phyloP scores from a whole-genome alignment of 1,284 basidiomycete species.

The Malassezia sp. region DNA sequence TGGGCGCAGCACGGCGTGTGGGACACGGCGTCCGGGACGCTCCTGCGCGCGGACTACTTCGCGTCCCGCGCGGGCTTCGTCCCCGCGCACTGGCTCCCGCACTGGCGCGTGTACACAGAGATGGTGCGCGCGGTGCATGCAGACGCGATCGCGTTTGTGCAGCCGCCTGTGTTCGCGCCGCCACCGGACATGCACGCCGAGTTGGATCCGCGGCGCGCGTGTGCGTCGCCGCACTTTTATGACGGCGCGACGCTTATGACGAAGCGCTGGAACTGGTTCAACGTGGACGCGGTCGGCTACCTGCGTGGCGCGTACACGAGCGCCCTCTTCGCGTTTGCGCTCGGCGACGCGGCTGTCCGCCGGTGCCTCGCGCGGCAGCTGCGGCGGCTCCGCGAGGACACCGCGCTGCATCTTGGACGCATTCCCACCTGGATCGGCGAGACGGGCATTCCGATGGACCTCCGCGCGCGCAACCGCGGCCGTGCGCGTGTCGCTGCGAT shows the following conservation, averaged over 20 bases:
- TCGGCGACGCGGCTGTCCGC: slow-evolving; percentile 73
- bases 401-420: slow-evolving; percentile 52
- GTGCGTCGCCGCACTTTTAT: slow-evolving; percentile 80
- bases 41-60: slow-evolving; percentile 68
- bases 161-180: slow-evolving; percentile 78
- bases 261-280: slow-evolving; percentile 69
- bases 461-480: slow-evolving; percentile 79
- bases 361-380: slow-evolving; percentile 73
- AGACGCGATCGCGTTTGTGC: slow-evolving; percentile 77
- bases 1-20: slow-evolving; percentile 93
- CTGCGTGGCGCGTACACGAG: slow-evolving; percentile 68
- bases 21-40: slow-evolving; percentile 59
- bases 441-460: slow-evolving; percentile 85
- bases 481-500: no score
- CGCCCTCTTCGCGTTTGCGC: slow-evolving; percentile 51
- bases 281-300: slow-evolving; percentile 59
- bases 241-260: slow-evolving; percentile 63
- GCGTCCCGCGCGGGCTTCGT: slow-evolving; percentile 54
- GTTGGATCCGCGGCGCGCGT: slow-evolving; percentile 57
- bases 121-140: slow-evolving; percentile 65
- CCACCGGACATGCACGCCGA: slow-evolving; percentile 56
- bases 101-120: slow-evolving; percentile 58
- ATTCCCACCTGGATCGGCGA: slow-evolving; percentile 91
- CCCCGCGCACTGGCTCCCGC: slow-evolving; percentile 69
- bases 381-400: slow-evolving; percentile 64